Evolutionary conservation across 2,329 filamentous ascomycete genomes (phyloP), one percentile per base, ranked within the genome.

Genomic region (Intubia oerlemansii): DNA sequence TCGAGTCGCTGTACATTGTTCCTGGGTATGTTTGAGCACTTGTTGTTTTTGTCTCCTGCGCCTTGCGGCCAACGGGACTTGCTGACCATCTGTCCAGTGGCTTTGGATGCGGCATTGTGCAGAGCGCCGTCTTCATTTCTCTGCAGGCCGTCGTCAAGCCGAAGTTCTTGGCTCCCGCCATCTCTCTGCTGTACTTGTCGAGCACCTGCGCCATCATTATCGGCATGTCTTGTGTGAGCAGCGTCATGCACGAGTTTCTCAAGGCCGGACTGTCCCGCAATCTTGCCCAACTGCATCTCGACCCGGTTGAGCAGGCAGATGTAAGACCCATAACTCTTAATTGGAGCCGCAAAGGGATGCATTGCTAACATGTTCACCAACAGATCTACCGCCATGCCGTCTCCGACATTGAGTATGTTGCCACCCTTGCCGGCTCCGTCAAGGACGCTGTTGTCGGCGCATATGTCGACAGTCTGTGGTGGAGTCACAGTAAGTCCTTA

Each of bases 1-100:
- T 48, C 34, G 63, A 70, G 36, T 64, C 63, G 0, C 41, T 74
- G 0, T 66, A 69, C 33, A 68, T 74, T 15, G 47, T 69, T 5
- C 66, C 67, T 0, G 49, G 48, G 51, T 52, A 29, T 32, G 47
- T 39, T 9, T 2, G n/a, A n/a, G n/a, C n/a, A n/a, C n/a, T n/a
- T n/a, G n/a, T n/a, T n/a, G n/a, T n/a, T n/a, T n/a, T n/a, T n/a
- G n/a, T n/a, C n/a, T n/a, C n/a, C n/a, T n/a, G 10, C 15, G 4
- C 7, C 9, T 15, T 10, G 3, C 2, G 3, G 9, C 18, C 27
- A 7, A 21, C 28, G 4, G n/a, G n/a, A n/a, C n/a, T n/a, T n/a
- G n/a, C n/a, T n/a, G n/a, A n/a, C n/a, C n/a, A n/a, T n/a, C 20
- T 10, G 16, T 7, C 23, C 47, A 45, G 47, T 27, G 54, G 54